Conservation (phyloP, 179 eudicot genomes). For the Vitellaria paradoxa region DNA sequence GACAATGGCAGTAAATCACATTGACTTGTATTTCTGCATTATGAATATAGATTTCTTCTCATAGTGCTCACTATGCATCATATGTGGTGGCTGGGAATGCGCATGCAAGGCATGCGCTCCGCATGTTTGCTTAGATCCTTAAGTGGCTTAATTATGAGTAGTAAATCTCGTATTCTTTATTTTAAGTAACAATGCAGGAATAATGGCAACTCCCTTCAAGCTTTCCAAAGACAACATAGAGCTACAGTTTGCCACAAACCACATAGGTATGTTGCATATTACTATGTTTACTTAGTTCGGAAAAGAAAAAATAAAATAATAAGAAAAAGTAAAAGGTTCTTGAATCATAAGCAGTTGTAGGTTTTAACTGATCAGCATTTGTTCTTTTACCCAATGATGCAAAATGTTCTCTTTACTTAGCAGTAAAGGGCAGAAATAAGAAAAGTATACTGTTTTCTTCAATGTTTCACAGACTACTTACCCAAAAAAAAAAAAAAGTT, state of each 20-base stretch:
- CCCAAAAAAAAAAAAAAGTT: too few species aligned
- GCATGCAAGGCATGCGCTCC: neutral
- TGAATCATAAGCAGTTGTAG: too few species aligned
- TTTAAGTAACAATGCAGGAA: slow-evolving; percentile 81
- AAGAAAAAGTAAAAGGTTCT: too few species aligned
- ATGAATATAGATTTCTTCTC: neutral
- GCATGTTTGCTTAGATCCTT: neutral
- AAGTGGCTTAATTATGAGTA: slow-evolving; percentile 1
- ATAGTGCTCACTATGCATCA: neutral
- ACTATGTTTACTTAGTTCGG: neutral
- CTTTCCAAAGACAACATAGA: slow-evolving; percentile 74
- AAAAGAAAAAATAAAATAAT: neutral
- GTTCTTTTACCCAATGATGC: too few species aligned
- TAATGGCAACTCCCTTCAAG: slow-evolving; percentile 76
- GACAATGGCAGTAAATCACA: slow-evolving; percentile 25
- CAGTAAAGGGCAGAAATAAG: too few species aligned
- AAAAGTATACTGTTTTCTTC: too few species aligned
- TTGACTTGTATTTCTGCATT: neutral
- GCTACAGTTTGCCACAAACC: slow-evolving; percentile 86
- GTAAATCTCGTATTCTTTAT: slow-evolving; percentile 21
- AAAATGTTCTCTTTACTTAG: too few species aligned
- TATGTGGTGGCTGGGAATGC: neutral
- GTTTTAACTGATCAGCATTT: too few species aligned
- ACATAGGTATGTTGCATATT: slow-evolving; percentile 45
- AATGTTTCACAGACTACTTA: too few species aligned